Evolutionary conservation across 495 filamentous ascomycete species (phyloP).

Genomic region (Hyphodiscus hymeniophilus): DNA sequence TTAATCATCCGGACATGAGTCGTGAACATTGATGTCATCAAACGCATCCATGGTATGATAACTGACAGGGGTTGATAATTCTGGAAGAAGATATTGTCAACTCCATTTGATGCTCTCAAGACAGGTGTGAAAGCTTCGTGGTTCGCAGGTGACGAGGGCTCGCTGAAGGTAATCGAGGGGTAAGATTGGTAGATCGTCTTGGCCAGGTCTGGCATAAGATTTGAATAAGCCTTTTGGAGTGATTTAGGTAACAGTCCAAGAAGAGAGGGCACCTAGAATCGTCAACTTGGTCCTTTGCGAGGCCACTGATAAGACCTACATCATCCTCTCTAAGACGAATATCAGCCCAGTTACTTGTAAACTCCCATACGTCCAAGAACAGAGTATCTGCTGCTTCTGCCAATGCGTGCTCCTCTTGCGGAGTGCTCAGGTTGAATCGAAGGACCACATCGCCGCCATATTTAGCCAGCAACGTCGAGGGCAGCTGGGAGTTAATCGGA

Average conservation of each 20-base stretch:
- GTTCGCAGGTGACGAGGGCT: constrained; percentile 13
- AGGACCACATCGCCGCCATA: constrained; percentile 82
- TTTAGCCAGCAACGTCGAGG: constrained; percentile 46
- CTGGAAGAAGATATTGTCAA: constrained; percentile 64
- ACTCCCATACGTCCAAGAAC: constrained; percentile 85
- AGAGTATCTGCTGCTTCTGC: constrained; percentile 66
- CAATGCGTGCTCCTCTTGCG: constrained; percentile 63
- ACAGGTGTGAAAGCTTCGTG: constrained; percentile 23
- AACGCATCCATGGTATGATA: constrained; percentile 78
- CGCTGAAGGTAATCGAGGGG: constrained; percentile 30
- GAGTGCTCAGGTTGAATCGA: constrained; percentile 69
- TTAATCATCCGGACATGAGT: constrained; percentile 63
- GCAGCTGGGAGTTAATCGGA: constrained; percentile 23
- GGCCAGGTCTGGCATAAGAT: constrained; percentile 75
- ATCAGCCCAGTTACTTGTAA: constrained; percentile 77
- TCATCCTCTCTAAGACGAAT: constrained; percentile 71
- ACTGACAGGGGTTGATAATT: constrained; percentile 80
- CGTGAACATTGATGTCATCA: constrained; percentile 83
- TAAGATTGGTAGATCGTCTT: constrained; percentile 72
- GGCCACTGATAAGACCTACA: constrained; percentile 35
- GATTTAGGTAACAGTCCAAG: constrained; percentile 72
- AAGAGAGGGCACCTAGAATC: constrained; percentile 57
- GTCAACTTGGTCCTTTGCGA: constrained; percentile 3
- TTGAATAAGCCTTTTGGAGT: constrained; percentile 61
- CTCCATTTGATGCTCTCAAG: constrained; percentile 28